Evolutionary conservation across 257 asterid species (phyloP), one percentile per base, ranked within the genome.

Genomic region (Nemophila menziesii): DNA sequence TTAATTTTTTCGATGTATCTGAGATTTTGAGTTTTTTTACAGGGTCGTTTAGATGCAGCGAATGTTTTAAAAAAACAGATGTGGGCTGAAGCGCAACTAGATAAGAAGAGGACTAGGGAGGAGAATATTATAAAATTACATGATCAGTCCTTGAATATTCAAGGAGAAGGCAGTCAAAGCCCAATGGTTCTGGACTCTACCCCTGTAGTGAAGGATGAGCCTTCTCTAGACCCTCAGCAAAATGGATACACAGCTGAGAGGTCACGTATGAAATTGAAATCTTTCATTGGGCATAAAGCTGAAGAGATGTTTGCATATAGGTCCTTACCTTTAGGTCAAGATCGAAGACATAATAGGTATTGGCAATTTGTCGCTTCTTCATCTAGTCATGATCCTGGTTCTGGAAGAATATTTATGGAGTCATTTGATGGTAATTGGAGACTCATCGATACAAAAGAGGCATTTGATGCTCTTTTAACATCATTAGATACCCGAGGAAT

Each of bases 1-100:
- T 49, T 15, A 8, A 17, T 29, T 22, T 43, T 48, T 44, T 18
- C 40, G 26, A 44, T 52, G 36, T 22, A 16, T 57, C 56, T 61
- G 45, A 63, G 38, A 13, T 46, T n/a, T 41, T 23, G 36, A 43
- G 56, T 60, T 49, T n/a, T n/a, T n/a, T 68, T 77, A 60, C 81
- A 90, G 99, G 99, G 82, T 15, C 89, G 96, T 39, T 70, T 85
- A 70, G 99, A 90, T 71, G 89, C 96, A 33, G 94, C 92, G 15
- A 79, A 52, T 66, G 71, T 86, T 52, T 77, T 90, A 33, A 90
- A 90, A 56, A 90, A 86, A 66, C 99, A 85, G 61, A 86, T 90
- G 94, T 90, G 93, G 99, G 90, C 99, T n/a, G 96, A 79, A 62
- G 89, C 96, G 39, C 99, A 90, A 56, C 68, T 90, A 43, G 95